phyloP scores from a whole-genome alignment of 176 grass and related monocot genomes.

The Musa itinerans region DNA sequence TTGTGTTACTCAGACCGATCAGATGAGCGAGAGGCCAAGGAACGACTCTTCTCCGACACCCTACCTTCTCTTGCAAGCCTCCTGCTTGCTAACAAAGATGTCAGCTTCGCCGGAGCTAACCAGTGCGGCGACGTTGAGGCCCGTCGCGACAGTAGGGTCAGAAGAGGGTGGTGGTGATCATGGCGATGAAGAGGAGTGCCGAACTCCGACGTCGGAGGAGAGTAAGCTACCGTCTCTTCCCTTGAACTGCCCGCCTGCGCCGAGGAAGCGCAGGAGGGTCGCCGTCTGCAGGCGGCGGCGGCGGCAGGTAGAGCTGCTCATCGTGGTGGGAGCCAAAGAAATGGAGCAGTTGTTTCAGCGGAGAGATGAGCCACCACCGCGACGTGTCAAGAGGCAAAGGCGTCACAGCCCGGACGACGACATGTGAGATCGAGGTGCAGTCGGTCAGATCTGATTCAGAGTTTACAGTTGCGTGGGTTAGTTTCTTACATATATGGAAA shows the following conservation, averaged over 20 bases:
- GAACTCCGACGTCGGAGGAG: conserved; percentile 17
- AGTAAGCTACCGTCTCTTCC: conserved; percentile 15
- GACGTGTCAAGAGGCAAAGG: not conserved
- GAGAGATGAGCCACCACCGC: not conserved
- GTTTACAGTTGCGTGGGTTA: no score
- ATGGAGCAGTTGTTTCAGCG: conserved; percentile 22
- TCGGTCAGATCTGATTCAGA: no score
- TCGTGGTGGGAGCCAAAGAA: conserved; percentile 12
- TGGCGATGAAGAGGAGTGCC: not conserved
- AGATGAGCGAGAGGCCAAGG: not conserved
- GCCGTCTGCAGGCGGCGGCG: conserved; percentile 4
- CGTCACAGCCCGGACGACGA: not conserved
- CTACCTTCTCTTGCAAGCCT: not conserved
- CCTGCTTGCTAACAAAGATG: not conserved
- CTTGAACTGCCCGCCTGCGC: conserved; percentile 21
- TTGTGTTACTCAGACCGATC: no score
- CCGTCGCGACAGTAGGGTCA: not conserved
- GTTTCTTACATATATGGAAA: no score
- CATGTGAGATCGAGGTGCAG: no score
- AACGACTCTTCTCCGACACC: not conserved
- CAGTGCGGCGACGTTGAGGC: not conserved
- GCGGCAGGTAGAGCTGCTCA: conserved; percentile 11
- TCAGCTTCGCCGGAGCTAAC: conserved; percentile 4
- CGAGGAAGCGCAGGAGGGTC: conserved; percentile 24
- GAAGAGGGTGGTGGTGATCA: not conserved